Percentiles rank a stretch among this genome's conserved stretches.
phyloP scores from a whole-genome alignment of 176 grass and related monocot species.

The Bothriochloa decipiens region DNA sequence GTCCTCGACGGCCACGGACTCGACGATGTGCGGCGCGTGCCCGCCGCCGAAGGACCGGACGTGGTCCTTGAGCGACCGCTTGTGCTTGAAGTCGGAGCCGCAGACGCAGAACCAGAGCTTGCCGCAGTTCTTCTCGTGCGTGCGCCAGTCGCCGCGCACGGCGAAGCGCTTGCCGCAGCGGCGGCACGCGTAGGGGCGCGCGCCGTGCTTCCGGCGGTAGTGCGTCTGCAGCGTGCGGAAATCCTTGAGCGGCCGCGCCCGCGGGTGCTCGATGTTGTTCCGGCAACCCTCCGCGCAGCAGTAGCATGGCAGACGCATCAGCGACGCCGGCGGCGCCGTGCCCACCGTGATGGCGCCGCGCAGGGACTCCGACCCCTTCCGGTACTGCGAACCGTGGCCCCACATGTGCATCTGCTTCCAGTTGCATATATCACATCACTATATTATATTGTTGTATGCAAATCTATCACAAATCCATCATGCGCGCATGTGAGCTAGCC shows the following conservation, averaged over 20 bases:
- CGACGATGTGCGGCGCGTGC: slow-evolving; percentile 83
- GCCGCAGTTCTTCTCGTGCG: slow-evolving; percentile 95
- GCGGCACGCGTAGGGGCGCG: slow-evolving; percentile 70
- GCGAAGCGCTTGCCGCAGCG: slow-evolving; percentile 82
- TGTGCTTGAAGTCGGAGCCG: slow-evolving; percentile 93
- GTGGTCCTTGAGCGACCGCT: slow-evolving; percentile 92
- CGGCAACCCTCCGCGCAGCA: slow-evolving; percentile 86
- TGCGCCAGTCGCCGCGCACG: slow-evolving; percentile 91
- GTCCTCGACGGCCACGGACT: slow-evolving; percentile 51
- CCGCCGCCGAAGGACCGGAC: slow-evolving; percentile 82
- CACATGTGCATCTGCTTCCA: slow-evolving; percentile 92
- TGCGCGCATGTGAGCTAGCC: too few relatives aligned
- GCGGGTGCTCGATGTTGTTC: slow-evolving; percentile 83
- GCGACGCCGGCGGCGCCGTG: slow-evolving; percentile 40
- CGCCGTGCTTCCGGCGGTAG: slow-evolving; percentile 85
- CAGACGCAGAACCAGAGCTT: slow-evolving; percentile 94
- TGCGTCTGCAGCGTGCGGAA: slow-evolving; percentile 93
- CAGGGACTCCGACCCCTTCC: slow-evolving; percentile 71
- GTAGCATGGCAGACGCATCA: slow-evolving; percentile 83
- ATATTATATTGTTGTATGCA: too few relatives aligned
- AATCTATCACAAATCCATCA: too few relatives aligned
- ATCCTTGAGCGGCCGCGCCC: slow-evolving; percentile 79
- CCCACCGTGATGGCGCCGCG: slow-evolving; percentile 47
- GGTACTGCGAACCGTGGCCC: slow-evolving; percentile 93
- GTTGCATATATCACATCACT: too few relatives aligned